phyloP scores from a whole-genome alignment of 768 basidiomycete genomes.

The Clavulina sp. region DNA sequence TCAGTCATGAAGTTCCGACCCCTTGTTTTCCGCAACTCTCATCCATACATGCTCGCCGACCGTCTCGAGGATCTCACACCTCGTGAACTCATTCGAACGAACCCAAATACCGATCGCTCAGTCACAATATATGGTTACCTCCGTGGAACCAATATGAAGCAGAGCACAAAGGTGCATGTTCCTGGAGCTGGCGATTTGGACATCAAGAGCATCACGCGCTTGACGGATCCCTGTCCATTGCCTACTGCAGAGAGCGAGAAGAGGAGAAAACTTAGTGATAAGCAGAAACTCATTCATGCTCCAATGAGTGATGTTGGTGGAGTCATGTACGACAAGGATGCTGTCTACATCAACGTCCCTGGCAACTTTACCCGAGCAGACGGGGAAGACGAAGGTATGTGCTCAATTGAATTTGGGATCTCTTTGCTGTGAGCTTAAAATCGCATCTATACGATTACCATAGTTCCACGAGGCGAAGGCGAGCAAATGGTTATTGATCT shows the following conservation, averaged over 20 bases:
- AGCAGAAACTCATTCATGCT: conserved; percentile 84
- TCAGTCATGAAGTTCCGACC: conserved; percentile 98
- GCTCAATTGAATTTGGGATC: background rate
- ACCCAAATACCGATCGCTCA: conserved; percentile 85
- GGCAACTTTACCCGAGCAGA: conserved; percentile 65
- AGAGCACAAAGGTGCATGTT: conserved; percentile 71
- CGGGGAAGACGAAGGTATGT: conserved; percentile 37
- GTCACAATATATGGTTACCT: conserved; percentile 92
- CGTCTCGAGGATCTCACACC: conserved; percentile 90
- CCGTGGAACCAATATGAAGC: conserved; percentile 67
- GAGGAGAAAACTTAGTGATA: conserved; percentile 80
- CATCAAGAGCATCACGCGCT: conserved; percentile 48
- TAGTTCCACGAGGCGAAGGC: conserved; percentile 78
- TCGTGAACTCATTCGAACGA: conserved; percentile 57
- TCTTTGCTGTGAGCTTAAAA: background rate
- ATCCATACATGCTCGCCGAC: conserved; percentile 89
- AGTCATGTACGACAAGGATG: conserved; percentile 93
- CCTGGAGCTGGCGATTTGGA: conserved; percentile 87
- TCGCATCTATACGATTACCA: conserved; percentile 1
- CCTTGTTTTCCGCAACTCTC: conserved; percentile 83
- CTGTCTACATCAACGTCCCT: conserved; percentile 94
- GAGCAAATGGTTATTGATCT: conserved; percentile 96
- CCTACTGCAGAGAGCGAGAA: conserved; percentile 83
- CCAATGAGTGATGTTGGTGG: conserved; percentile 99
- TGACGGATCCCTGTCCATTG: conserved; percentile 91